Percentiles rank a stretch among this genome's conserved stretches.
Evolutionary conservation across 2,329 filamentous ascomycete genomes (phyloP).

Genomic region (Sporothrix luriei): DNA sequence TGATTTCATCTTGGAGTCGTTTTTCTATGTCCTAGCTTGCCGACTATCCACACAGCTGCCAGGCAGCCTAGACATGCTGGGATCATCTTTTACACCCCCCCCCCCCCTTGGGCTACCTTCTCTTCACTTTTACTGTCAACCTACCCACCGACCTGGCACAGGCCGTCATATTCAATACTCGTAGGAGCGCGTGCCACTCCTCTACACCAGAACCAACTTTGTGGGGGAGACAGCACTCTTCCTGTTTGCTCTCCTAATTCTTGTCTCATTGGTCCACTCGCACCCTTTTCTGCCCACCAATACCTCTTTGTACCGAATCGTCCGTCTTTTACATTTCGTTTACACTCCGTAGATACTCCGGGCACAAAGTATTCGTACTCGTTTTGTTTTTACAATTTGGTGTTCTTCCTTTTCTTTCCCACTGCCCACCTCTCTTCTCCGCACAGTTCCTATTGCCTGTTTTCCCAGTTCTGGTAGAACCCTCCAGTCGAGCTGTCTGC

Average conservation of each 20-base stretch:
- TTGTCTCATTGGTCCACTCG: background rate
- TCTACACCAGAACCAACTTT: slow-evolving; percentile 25
- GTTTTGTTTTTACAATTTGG: background rate
- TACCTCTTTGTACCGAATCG: background rate
- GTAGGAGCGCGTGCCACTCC: background rate
- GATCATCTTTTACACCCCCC: slow-evolving; percentile 1
- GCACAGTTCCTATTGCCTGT: slow-evolving; percentile 12
- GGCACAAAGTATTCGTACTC: background rate
- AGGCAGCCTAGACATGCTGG: background rate
- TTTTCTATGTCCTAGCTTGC: background rate
- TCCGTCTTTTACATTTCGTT: background rate
- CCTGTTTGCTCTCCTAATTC: background rate
- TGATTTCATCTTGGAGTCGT: background rate
- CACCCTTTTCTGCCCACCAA: too few relatives aligned
- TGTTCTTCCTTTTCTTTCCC: background rate
- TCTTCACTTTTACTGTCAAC: background rate
- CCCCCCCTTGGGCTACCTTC: background rate
- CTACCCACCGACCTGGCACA: slow-evolving; percentile 15
- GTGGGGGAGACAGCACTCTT: slow-evolving; percentile 12
- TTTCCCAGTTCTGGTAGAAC: slow-evolving; percentile 19
- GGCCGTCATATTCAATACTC: background rate
- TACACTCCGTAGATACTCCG: slow-evolving; percentile 22
- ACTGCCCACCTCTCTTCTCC: slow-evolving; percentile 14
- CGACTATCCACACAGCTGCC: slow-evolving; percentile 17
- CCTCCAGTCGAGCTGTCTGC: background rate